Evolutionary conservation across 768 basidiomycete species (phyloP).

Genomic region (Mycena rebaudengoi): DNA sequence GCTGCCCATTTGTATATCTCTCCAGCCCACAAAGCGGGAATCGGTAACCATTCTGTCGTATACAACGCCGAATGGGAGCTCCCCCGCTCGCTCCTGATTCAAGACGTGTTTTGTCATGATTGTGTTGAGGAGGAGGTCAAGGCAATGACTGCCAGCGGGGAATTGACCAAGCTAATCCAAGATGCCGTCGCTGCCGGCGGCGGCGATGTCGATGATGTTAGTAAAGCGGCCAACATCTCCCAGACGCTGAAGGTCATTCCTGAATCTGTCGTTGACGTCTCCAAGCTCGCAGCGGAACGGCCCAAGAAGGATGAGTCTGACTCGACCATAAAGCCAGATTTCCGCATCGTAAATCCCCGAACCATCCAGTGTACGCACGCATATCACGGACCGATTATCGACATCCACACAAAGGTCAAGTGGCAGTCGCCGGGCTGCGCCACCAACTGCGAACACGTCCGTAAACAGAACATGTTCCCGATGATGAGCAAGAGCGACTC

Average conservation of each 20-base stretch:
- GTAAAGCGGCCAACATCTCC: too few relatives aligned
- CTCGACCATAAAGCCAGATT: not conserved
- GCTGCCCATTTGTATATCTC: constrained; percentile 62
- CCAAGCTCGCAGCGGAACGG: not conserved
- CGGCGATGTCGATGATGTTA: not conserved
- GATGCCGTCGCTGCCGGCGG: constrained; percentile 35
- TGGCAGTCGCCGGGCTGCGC: constrained; percentile 42
- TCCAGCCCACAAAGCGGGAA: constrained; percentile 43
- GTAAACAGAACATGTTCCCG: not conserved
- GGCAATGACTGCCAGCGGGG: constrained; percentile 11
- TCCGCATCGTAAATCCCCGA: not conserved
- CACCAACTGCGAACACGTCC: constrained; percentile 42
- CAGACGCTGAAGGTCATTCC: not conserved
- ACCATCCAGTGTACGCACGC: constrained; percentile 10
- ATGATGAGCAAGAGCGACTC: not conserved
- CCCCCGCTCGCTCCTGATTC: constrained; percentile 50
- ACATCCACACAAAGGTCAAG: constrained; percentile 34
- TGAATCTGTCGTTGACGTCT: not conserved
- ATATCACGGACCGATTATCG: constrained; percentile 37
- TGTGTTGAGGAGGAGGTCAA: constrained; percentile 47
- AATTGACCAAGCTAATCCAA: constrained; percentile 23
- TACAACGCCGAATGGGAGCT: constrained; percentile 62
- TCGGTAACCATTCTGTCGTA: constrained; percentile 59
- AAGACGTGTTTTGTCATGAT: constrained; percentile 42
- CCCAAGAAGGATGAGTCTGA: not conserved